Percentiles rank a stretch among this genome's conserved stretches.
Conservation (phyloP, 2,329 filamentous ascomycete genomes). For the Fusarium temperatum region DNA sequence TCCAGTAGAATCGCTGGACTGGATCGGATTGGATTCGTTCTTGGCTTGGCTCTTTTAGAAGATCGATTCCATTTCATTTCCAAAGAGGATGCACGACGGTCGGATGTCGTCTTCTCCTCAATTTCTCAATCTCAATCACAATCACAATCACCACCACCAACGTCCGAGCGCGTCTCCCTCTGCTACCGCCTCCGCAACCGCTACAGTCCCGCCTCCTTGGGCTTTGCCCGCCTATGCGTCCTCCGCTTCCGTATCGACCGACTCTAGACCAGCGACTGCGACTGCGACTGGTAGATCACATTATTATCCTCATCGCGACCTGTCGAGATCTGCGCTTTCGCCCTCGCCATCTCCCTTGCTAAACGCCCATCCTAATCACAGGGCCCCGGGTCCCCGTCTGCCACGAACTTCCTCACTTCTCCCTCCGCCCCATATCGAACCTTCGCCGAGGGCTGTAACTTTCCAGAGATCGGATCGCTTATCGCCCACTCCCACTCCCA, state of each 20-base stretch:
- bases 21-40: neutral
- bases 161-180: conserved; percentile 33
- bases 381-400: conserved; percentile 45
- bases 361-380: conserved; percentile 41
- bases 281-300: neutral
- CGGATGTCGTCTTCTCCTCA: conserved; percentile 33
- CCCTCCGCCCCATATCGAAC: conserved; percentile 49
- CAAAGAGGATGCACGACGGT: conserved; percentile 43
- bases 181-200: conserved; percentile 17
- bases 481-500: conserved; percentile 10
- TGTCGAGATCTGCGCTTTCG: conserved; percentile 28
- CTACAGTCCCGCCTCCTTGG: conserved; percentile 37
- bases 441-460: conserved; percentile 30
- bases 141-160: conserved; percentile 1
- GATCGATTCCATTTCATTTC: neutral
- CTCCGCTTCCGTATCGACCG: conserved; percentile 25
- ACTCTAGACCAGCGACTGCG: conserved; percentile 26
- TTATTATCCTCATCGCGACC: conserved; percentile 27
- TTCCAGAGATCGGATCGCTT: conserved; percentile 31
- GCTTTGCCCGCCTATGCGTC: conserved; percentile 26
- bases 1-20: conserved; percentile 34
- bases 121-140: conserved; percentile 5
- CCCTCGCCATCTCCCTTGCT: conserved; percentile 26
- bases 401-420: conserved; percentile 57
- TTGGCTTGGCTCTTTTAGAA: neutral